These are phyloP conservation scores for Dimocarpus longan DNA, from an alignment of 345 rosid genomes.

Conservation along the genomic window DNA sequence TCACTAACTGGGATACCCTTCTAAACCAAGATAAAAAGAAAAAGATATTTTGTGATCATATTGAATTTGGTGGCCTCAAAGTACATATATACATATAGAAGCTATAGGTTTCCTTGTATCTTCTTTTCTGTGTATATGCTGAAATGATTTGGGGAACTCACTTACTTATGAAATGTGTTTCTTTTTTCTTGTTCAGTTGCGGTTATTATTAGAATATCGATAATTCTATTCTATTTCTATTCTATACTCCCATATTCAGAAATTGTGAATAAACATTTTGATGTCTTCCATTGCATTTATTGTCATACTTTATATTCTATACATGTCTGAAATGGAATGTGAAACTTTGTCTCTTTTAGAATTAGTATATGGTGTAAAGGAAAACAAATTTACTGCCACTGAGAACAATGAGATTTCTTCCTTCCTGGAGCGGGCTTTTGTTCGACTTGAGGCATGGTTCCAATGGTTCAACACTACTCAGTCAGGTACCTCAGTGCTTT, in stretches of 20 bases:
- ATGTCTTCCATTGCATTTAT: not conserved
- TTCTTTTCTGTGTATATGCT: not conserved
- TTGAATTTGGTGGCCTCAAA: not conserved
- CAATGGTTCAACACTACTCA: constrained; percentile 89
- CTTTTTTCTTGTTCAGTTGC: not conserved
- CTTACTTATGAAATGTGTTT: not conserved
- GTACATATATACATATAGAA: not conserved
- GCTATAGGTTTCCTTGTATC: not conserved
- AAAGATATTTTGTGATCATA: not conserved
- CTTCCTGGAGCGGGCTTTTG: constrained; percentile 69
- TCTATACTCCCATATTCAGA: not conserved
- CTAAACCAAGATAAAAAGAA: not conserved
- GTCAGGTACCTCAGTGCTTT: constrained; percentile 50
- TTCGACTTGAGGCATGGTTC: constrained; percentile 88
- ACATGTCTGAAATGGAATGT: constrained; percentile 15
- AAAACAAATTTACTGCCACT: constrained; percentile 50
- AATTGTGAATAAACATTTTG: not conserved
- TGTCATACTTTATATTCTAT: constrained; percentile 1
- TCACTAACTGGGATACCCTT: not conserved
- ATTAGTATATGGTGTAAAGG: constrained; percentile 58
- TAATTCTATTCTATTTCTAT: not conserved
- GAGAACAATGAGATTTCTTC: constrained; percentile 64
- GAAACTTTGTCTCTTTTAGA: constrained; percentile 41
- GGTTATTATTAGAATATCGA: constrained; percentile 11
- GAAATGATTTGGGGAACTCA: not conserved